Percentiles rank a stretch among this genome's conserved stretches.
phyloP scores from a whole-genome alignment of 768 basidiomycete species.

The Amanita inopinata region DNA sequence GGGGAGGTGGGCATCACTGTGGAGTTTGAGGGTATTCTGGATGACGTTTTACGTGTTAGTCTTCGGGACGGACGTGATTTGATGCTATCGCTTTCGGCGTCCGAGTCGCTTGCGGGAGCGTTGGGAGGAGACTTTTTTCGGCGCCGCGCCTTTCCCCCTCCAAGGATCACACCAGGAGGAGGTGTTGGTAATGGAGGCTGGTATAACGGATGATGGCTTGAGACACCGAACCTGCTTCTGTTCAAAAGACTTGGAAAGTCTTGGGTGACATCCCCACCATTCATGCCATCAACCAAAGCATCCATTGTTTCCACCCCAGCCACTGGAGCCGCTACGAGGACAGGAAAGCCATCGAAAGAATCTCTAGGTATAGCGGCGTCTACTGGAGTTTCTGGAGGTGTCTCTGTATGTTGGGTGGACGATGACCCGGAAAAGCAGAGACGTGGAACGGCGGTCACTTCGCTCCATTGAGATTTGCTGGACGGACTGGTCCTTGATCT shows the following conservation, averaged over 20 bases:
- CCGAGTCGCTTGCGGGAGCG: constrained; percentile 35
- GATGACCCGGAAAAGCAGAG: constrained; percentile 57
- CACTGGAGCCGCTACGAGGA: constrained; percentile 67
- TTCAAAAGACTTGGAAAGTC: constrained; percentile 30
- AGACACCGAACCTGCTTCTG: constrained; percentile 46
- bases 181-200: constrained; percentile 79
- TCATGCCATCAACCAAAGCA: constrained; percentile 85
- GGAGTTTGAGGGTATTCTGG: constrained; percentile 20
- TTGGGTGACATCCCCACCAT: constrained; percentile 52
- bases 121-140: constrained; percentile 21
- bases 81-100: constrained; percentile 31
- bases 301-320: constrained; percentile 83
- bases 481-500: constrained; percentile 56
- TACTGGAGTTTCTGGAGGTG: constrained; percentile 62
- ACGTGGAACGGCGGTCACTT: constrained; percentile 34
- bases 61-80: constrained; percentile 21
- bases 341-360: constrained; percentile 45
- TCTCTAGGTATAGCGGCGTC: constrained; percentile 32
- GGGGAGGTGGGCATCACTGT: constrained; percentile 7
- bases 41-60: constrained; percentile 23
- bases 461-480: constrained; percentile 33
- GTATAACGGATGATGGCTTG: constrained; percentile 63
- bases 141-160: constrained; percentile 33
- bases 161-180: constrained; percentile 70
- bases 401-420: constrained; percentile 60